Percentiles rank a stretch among this genome's conserved stretches.
Evolutionary conservation across 202 grass and related monocot species (phyloP).

Genomic region (Zoysia matrella): DNA sequence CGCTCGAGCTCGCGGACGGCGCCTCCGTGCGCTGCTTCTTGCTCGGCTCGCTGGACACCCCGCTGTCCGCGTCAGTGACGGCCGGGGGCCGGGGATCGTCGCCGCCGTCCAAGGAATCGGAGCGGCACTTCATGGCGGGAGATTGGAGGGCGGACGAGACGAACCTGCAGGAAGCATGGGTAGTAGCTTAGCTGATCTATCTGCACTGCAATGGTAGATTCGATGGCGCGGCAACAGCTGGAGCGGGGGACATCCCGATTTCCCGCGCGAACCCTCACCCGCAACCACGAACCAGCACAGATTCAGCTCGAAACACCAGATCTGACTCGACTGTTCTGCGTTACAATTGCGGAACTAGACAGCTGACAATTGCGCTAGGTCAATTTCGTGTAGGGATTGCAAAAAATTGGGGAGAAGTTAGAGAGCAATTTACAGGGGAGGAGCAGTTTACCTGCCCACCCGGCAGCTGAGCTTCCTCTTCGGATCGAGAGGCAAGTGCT

Average conservation of each 20-base stretch:
- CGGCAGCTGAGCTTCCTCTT: background rate
- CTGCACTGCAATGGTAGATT: slow-evolving; percentile 17
- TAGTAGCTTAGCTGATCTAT: slow-evolving; percentile 20
- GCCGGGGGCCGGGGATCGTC: background rate
- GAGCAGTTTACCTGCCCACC: slow-evolving; percentile 15
- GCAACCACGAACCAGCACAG: slow-evolving; percentile 16
- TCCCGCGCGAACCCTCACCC: background rate
- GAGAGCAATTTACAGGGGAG: background rate
- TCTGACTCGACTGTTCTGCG: background rate
- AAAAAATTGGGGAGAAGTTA: background rate
- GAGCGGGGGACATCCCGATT: background rate
- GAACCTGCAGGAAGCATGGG: slow-evolving; percentile 38
- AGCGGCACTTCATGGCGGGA: slow-evolving; percentile 42
- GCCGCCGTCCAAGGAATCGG: slow-evolving; percentile 19
- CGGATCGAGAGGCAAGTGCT: background rate
- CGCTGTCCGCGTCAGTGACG: background rate
- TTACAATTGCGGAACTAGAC: background rate
- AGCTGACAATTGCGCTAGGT: background rate
- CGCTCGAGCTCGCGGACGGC: slow-evolving; percentile 39
- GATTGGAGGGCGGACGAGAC: background rate
- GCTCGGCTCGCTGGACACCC: slow-evolving; percentile 27
- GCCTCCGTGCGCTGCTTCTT: slow-evolving; percentile 63
- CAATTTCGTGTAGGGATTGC: background rate
- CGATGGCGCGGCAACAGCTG: background rate
- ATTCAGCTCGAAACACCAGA: slow-evolving; percentile 35